Evolutionary conservation across 2,329 filamentous ascomycete genomes (phyloP).

Genomic region (Aspergillus cejpii): DNA sequence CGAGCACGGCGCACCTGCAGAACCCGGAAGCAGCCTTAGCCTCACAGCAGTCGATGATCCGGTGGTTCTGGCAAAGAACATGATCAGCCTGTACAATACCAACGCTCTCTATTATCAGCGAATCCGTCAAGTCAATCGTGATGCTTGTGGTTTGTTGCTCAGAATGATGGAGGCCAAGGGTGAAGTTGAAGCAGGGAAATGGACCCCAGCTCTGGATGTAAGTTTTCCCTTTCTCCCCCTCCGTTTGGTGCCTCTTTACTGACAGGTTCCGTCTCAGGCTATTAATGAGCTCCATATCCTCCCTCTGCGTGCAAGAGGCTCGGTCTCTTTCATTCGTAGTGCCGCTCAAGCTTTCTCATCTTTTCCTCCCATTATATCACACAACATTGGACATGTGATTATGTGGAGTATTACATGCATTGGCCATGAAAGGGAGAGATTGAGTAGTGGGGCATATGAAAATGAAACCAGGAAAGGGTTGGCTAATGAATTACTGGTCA

Average conservation of each 20-base stretch:
- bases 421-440: slow-evolving; percentile 65
- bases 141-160: slow-evolving; percentile 54
- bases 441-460: slow-evolving; percentile 66
- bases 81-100: slow-evolving; percentile 55
- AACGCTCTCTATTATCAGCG: slow-evolving; percentile 56
- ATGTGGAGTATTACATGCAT: slow-evolving; percentile 92
- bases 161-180: slow-evolving; percentile 56
- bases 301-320: slow-evolving; percentile 66
- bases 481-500: slow-evolving; percentile 66
- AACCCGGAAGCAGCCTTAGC: slow-evolving; percentile 47
- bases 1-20: slow-evolving; percentile 41
- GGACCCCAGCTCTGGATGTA: slow-evolving; percentile 59
- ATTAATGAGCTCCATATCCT: slow-evolving; percentile 72
- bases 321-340: slow-evolving; percentile 70
- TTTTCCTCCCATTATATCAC: slow-evolving; percentile 71
- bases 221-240: slow-evolving; percentile 31
- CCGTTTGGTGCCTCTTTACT: slow-evolving; percentile 1
- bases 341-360: slow-evolving; percentile 74
- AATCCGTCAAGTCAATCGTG: slow-evolving; percentile 53
- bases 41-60: slow-evolving; percentile 64
- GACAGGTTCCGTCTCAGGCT: slow-evolving; percentile 45
- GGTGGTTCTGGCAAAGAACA: slow-evolving; percentile 55
- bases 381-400: slow-evolving; percentile 83
- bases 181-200: slow-evolving; percentile 53
- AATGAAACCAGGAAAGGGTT: slow-evolving; percentile 44